A percentile compares a stretch with the other conserved stretches of the same genome.
phyloP scores from a whole-genome alignment of 1,139 yeast genomes.

The Saccharomycopsis phalli region DNA sequence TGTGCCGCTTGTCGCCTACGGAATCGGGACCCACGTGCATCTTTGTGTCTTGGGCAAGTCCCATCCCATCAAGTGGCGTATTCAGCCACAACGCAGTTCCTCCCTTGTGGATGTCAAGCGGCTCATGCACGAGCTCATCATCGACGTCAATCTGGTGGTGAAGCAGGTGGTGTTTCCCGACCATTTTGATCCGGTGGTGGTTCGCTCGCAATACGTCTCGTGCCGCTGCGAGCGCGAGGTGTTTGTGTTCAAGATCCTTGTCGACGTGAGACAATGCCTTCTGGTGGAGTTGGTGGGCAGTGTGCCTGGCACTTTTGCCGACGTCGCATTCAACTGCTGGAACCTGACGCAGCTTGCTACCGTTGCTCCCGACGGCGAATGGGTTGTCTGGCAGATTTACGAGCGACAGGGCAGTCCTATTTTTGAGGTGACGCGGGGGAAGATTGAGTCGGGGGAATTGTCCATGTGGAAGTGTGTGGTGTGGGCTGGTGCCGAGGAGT shows the following conservation, averaged over 20 bases:
- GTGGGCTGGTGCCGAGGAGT: no score
- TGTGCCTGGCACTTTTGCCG: constrained; percentile 30
- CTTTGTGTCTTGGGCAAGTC: no score
- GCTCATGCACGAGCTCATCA: no score
- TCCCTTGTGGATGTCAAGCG: no score
- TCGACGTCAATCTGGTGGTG: constrained; percentile 5
- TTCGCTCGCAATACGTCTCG: not conserved
- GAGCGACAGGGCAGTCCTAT: constrained; percentile 10
- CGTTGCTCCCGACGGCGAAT: constrained; percentile 46
- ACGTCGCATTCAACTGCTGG: constrained; percentile 37
- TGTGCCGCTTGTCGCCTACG: no score
- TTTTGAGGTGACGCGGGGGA: no score
- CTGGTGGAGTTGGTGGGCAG: constrained; percentile 6
- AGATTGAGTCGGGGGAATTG: no score
- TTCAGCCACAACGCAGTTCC: no score
- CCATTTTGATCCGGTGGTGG: not conserved
- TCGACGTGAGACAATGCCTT: not conserved
- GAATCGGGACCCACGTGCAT: no score
- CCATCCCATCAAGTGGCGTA: no score
- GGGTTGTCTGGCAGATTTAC: constrained; percentile 35
- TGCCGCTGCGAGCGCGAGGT: constrained; percentile 12
- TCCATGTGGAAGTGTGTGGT: no score
- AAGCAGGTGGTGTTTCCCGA: constrained; percentile 8
- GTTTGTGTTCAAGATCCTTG: constrained; percentile 7
- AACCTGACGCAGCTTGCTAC: constrained; percentile 33